These are phyloP conservation scores for Aspergillus nanangensis DNA, from an alignment of 495 filamentous ascomycete species.

Conservation along the genomic window DNA sequence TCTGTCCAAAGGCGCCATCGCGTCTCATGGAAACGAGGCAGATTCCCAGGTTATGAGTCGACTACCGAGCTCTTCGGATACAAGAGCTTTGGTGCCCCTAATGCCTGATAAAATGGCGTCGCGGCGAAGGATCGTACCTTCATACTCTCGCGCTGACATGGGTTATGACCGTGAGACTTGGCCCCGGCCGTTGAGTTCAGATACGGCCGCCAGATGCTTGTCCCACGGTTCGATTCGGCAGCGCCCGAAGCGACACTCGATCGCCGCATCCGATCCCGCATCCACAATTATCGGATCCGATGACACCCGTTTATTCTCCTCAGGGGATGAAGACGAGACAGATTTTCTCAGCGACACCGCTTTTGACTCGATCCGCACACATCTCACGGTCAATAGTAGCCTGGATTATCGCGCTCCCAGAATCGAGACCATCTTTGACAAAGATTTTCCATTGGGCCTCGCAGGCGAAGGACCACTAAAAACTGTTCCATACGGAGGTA, in stretches of 20 bases:
- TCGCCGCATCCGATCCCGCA: constrained; percentile 62
- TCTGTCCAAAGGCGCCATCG: too few relatives aligned
- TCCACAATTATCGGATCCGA: constrained; percentile 85
- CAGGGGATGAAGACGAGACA: constrained; percentile 78
- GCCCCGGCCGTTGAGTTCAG: constrained; percentile 24
- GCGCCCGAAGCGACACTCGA: constrained; percentile 41
- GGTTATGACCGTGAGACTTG: constrained; percentile 5
- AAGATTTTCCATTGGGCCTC: constrained; percentile 58
- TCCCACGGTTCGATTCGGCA: constrained; percentile 31
- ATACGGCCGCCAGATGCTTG: constrained; percentile 24
- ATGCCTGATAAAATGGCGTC: constrained; percentile 8
- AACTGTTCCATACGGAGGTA: too few relatives aligned
- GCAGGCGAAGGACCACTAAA: constrained; percentile 54
- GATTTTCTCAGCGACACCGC: constrained; percentile 86
- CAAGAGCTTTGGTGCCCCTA: too few relatives aligned
- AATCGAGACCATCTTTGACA: constrained; percentile 86
- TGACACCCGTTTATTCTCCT: constrained; percentile 68
- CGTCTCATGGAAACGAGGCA: too few relatives aligned
- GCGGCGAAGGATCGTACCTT: constrained; percentile 11
- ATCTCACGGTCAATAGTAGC: constrained; percentile 58
- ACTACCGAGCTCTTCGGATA: too few relatives aligned
- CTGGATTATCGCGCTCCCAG: constrained; percentile 51
- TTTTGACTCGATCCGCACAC: constrained; percentile 86
- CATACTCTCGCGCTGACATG: constrained; percentile 19
- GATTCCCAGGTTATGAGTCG: too few relatives aligned